Conservation (phyloP, 2,329 filamentous ascomycete species). For the Fusarium sp. region DNA sequence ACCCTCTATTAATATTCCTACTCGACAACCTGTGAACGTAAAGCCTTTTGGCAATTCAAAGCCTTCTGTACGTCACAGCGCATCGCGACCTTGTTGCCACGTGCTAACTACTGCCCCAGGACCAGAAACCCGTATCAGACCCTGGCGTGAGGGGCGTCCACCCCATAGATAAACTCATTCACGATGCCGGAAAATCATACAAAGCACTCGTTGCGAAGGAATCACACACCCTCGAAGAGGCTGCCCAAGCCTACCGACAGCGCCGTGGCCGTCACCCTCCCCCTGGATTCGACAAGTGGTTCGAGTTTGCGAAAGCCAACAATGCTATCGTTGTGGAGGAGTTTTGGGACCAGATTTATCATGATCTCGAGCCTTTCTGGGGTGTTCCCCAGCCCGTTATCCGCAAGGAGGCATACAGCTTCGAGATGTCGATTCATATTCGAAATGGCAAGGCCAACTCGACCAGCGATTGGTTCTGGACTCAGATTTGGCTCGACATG, state of each 20-base stretch:
- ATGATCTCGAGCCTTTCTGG: slow-evolving; percentile 71
- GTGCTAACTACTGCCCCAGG: slow-evolving; percentile 9
- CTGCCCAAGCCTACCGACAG: slow-evolving; percentile 68
- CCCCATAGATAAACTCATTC: slow-evolving; percentile 66
- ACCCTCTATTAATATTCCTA: slow-evolving; percentile 6
- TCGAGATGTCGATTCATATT: slow-evolving; percentile 72
- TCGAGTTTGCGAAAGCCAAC: slow-evolving; percentile 63
- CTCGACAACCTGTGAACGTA: slow-evolving; percentile 7
- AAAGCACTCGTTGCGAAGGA: slow-evolving; percentile 55
- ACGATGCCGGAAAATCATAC: slow-evolving; percentile 57
- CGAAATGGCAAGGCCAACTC: slow-evolving; percentile 65
- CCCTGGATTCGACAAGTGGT: slow-evolving; percentile 72
- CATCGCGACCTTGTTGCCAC: background rate
- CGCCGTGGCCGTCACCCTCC: slow-evolving; percentile 72
- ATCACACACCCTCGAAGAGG: slow-evolving; percentile 64
- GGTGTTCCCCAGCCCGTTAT: slow-evolving; percentile 61
- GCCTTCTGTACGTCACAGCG: slow-evolving; percentile 4
- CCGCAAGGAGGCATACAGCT: slow-evolving; percentile 64
- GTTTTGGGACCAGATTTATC: slow-evolving; percentile 74
- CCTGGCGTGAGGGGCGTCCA: slow-evolving; percentile 47
- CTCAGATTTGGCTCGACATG: slow-evolving; percentile 66
- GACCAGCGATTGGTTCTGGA: slow-evolving; percentile 69
- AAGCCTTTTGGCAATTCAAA: background rate
- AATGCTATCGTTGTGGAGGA: slow-evolving; percentile 70
- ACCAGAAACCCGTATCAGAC: slow-evolving; percentile 7